Conservation (phyloP, 1,284 basidiomycete species). For the Pascua sp. region DNA sequence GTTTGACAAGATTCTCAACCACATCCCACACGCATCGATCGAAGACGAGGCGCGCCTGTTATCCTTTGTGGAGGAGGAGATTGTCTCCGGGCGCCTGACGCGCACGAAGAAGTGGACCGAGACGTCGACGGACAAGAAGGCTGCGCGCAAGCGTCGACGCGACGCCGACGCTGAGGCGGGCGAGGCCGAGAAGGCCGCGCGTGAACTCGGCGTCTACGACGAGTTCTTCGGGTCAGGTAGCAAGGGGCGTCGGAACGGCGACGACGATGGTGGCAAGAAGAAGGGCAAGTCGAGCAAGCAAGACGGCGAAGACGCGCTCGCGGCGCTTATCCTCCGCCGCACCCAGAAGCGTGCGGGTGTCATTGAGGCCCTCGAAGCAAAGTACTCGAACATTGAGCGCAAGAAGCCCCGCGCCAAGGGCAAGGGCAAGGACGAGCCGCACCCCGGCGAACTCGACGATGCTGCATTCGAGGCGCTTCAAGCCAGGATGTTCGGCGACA, state of each 20-base stretch:
- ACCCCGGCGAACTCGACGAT: slow-evolving; percentile 40
- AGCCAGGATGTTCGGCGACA: slow-evolving; percentile 42
- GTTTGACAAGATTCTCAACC: slow-evolving; percentile 71
- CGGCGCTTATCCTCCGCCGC: slow-evolving; percentile 76
- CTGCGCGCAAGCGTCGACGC: slow-evolving; percentile 66
- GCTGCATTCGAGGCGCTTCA: slow-evolving; percentile 45
- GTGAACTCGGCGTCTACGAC: slow-evolving; percentile 88
- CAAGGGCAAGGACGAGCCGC: slow-evolving; percentile 17
- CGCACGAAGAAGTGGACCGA: slow-evolving; percentile 63
- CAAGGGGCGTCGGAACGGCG: slow-evolving; percentile 61
- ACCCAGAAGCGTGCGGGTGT: slow-evolving; percentile 64
- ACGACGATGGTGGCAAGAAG: slow-evolving; percentile 52
- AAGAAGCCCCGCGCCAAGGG: slow-evolving; percentile 18
- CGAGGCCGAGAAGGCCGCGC: slow-evolving; percentile 80
- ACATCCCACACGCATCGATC: slow-evolving; percentile 75
- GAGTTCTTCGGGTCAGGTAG: slow-evolving; percentile 86
- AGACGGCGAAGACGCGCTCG: slow-evolving; percentile 63
- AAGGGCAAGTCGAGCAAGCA: slow-evolving; percentile 53
- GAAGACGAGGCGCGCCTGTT: slow-evolving; percentile 82
- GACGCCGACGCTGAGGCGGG: slow-evolving; percentile 71
- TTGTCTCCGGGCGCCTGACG: slow-evolving; percentile 59
- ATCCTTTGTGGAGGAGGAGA: slow-evolving; percentile 63
- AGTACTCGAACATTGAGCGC: slow-evolving; percentile 57
- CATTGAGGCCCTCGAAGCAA: slow-evolving; percentile 73
- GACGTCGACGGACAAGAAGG: slow-evolving; percentile 68